Evolutionary conservation across 176 grass and related monocot species (phyloP).

Genomic region (Oryza longistaminata): DNA sequence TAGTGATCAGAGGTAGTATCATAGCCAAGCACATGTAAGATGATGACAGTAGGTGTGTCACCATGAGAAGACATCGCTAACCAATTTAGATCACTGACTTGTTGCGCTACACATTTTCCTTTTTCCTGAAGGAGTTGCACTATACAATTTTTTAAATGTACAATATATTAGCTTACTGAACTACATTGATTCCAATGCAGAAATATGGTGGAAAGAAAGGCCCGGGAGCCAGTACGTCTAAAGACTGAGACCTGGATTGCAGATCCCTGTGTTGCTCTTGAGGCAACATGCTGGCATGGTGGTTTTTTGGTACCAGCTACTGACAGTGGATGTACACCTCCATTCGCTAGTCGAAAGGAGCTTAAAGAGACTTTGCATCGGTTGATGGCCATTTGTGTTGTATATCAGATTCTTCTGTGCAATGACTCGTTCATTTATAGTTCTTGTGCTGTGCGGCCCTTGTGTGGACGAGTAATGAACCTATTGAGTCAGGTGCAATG

Average conservation of each 20-base stretch:
- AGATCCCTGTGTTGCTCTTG: neutral
- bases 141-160: neutral
- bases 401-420: conserved; percentile 32
- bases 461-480: neutral
- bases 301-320: conserved; percentile 35
- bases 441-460: conserved; percentile 21
- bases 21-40: neutral
- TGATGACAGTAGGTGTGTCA: neutral
- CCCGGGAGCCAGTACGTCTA: conserved; percentile 45
- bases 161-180: neutral
- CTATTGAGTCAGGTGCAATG: neutral
- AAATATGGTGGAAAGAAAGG: conserved; percentile 68
- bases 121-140: neutral
- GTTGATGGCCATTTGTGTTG: conserved; percentile 24
- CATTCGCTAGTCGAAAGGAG: conserved; percentile 7
- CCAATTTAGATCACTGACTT: neutral
- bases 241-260: conserved; percentile 47
- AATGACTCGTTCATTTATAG: conserved; percentile 13
- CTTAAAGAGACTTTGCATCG: conserved; percentile 17
- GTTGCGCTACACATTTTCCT: neutral
- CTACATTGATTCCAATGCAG: conserved; percentile 43
- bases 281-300: conserved; percentile 21
- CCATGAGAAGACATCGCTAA: neutral
- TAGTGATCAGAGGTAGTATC: too few relatives aligned
- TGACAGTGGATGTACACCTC: conserved; percentile 38